Evolutionary conservation across 495 filamentous ascomycete genomes (phyloP).

Genomic region (Penicillium goetzii): DNA sequence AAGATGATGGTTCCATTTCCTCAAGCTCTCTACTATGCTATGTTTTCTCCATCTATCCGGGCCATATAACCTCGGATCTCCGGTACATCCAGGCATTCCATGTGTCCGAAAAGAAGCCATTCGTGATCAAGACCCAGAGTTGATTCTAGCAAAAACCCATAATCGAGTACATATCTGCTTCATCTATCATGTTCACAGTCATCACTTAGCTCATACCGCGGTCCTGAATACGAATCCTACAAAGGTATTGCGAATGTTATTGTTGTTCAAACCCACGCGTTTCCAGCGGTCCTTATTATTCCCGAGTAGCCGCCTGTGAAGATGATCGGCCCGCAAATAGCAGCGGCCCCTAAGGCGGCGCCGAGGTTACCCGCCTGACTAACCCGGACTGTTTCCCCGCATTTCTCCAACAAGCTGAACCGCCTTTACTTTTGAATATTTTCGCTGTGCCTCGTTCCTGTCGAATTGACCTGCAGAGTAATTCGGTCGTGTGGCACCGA

Average conservation of each 20-base stretch:
- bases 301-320: constrained; percentile 1
- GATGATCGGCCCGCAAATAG: background rate
- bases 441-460: background rate
- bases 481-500: background rate
- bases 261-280: background rate
- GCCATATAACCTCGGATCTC: background rate
- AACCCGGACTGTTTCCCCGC: constrained; percentile 26
- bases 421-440: background rate
- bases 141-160: background rate
- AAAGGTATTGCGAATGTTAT: background rate
- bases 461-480: background rate
- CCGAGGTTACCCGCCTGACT: constrained; percentile 22
- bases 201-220: background rate
- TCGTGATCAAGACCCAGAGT: background rate
- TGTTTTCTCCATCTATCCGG: background rate
- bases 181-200: background rate
- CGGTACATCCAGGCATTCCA: background rate
- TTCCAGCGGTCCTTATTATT: background rate
- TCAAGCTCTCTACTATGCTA: background rate
- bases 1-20: background rate
- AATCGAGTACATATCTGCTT: background rate
- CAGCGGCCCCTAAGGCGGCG: background rate
- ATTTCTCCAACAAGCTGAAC: constrained; percentile 27
- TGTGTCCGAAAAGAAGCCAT: background rate
- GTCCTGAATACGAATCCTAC: background rate